A percentile compares a stretch with the other conserved stretches of the same genome.
These are phyloP conservation scores for Pezicula carpinea DNA, from an alignment of 2,329 filamentous ascomycete species.

Conservation along the genomic window DNA sequence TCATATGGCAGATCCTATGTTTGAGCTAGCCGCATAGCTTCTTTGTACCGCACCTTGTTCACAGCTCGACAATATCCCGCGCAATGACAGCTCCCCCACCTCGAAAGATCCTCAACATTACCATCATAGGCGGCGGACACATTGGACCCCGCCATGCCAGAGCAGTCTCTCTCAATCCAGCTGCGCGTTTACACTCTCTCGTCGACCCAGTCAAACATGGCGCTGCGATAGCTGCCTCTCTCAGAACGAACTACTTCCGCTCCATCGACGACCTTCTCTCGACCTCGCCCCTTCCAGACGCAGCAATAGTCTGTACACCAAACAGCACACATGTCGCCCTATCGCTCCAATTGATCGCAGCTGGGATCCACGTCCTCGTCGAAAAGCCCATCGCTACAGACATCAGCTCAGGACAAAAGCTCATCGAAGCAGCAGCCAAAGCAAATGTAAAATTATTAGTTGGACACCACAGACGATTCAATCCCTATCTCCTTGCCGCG, in stretches of 20 bases:
- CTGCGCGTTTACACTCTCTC: slow-evolving; percentile 37
- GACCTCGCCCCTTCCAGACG: slow-evolving; percentile 38
- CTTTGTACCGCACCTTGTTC: not conserved
- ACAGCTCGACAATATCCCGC: not conserved
- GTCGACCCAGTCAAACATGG: slow-evolving; percentile 41
- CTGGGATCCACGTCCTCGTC: slow-evolving; percentile 47
- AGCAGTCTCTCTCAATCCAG: slow-evolving; percentile 34
- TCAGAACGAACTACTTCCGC: slow-evolving; percentile 34
- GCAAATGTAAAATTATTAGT: slow-evolving; percentile 42
- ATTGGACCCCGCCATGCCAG: slow-evolving; percentile 47
- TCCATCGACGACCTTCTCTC: slow-evolving; percentile 40
- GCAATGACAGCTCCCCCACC: slow-evolving; percentile 3
- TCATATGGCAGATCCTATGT: not conserved
- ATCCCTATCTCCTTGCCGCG: slow-evolving; percentile 46
- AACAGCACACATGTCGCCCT: slow-evolving; percentile 52
- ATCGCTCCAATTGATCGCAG: slow-evolving; percentile 41
- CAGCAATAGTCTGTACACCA: slow-evolving; percentile 54
- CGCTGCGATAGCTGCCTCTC: slow-evolving; percentile 28
- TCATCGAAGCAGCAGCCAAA: slow-evolving; percentile 25
- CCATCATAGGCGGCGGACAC: slow-evolving; percentile 42
- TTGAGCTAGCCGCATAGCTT: not conserved
- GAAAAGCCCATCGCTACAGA: slow-evolving; percentile 52
- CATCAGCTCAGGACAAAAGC: slow-evolving; percentile 30
- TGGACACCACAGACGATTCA: slow-evolving; percentile 57
- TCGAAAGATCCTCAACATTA: slow-evolving; percentile 28